A percentile compares a stretch with the other conserved stretches of the same genome.
These are phyloP conservation scores for Cardamine occulta DNA, from an alignment of 345 rosid genomes.

Conservation along the genomic window DNA sequence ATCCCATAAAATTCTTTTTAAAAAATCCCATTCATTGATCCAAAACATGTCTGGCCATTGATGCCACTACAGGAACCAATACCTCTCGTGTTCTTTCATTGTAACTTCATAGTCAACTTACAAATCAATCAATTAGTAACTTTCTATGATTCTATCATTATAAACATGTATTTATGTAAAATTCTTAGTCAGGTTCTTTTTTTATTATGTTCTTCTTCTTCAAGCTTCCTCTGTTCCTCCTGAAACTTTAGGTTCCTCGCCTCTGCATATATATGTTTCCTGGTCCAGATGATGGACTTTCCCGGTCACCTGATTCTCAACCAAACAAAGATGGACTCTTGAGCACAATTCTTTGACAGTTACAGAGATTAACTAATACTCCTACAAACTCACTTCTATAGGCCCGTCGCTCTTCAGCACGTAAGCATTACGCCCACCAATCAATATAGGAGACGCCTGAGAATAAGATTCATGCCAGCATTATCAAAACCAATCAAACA, in stretches of 20 bases:
- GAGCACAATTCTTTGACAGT: background rate
- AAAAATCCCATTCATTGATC: background rate
- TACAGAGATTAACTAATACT: background rate
- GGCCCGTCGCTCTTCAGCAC: slow-evolving; percentile 50
- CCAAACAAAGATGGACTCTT: background rate
- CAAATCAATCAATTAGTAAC: background rate
- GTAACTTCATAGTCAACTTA: background rate
- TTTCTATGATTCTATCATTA: too few relatives aligned
- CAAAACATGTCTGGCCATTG: background rate
- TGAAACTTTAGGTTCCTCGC: background rate
- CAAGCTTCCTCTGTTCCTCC: too few relatives aligned
- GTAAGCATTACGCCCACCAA: slow-evolving; percentile 56
- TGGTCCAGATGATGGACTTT: background rate
- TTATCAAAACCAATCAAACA: background rate
- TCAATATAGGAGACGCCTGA: slow-evolving; percentile 74
- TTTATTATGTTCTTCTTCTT: too few relatives aligned
- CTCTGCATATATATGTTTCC: background rate
- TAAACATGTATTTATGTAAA: too few relatives aligned
- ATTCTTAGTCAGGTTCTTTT: too few relatives aligned
- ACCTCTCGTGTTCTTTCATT: too few relatives aligned
- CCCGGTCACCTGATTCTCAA: slow-evolving; percentile 11
- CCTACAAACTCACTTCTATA: background rate
- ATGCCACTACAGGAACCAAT: background rate
- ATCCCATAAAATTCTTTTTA: too few relatives aligned
- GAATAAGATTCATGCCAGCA: slow-evolving; percentile 30